Percentiles rank a stretch among this genome's conserved stretches.
phyloP scores from a whole-genome alignment of 768 basidiomycete genomes.

The Cubamyces sp. region DNA sequence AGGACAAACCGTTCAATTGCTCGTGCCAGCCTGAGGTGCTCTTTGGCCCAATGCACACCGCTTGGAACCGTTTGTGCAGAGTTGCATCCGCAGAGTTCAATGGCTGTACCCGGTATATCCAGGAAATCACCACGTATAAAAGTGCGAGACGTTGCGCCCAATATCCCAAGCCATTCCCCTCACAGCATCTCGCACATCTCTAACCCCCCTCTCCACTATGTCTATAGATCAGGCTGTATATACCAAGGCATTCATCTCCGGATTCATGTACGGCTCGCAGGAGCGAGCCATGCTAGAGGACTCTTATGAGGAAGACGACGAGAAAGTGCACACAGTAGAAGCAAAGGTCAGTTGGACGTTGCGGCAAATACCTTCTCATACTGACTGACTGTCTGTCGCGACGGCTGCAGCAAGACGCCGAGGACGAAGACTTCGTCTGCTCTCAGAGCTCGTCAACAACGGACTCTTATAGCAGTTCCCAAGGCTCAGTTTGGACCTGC shows the following conservation, averaged over 20 bases:
- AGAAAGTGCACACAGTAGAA: background rate
- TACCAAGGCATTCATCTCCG: background rate
- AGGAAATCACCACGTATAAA: background rate
- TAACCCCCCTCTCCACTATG: background rate
- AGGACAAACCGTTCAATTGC: too few relatives aligned
- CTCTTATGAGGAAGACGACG: background rate
- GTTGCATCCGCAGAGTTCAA: too few relatives aligned
- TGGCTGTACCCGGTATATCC: too few relatives aligned
- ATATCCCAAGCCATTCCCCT: background rate
- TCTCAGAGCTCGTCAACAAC: background rate
- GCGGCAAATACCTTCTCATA: background rate
- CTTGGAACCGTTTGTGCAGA: too few relatives aligned
- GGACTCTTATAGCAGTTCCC: background rate
- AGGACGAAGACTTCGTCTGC: constrained; percentile 8
- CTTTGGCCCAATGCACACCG: background rate
- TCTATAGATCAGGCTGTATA: background rate
- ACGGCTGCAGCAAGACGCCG: constrained; percentile 6
- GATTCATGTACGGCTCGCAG: background rate
- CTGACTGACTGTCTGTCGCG: background rate
- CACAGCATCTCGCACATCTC: background rate
- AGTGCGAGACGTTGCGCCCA: background rate
- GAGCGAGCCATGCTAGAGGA: background rate
- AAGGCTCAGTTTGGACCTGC: background rate
- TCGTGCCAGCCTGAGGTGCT: too few relatives aligned
- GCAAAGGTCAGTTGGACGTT: background rate